phyloP scores from a whole-genome alignment of 2,329 filamentous ascomycete species.

The Penicillium sp. region DNA sequence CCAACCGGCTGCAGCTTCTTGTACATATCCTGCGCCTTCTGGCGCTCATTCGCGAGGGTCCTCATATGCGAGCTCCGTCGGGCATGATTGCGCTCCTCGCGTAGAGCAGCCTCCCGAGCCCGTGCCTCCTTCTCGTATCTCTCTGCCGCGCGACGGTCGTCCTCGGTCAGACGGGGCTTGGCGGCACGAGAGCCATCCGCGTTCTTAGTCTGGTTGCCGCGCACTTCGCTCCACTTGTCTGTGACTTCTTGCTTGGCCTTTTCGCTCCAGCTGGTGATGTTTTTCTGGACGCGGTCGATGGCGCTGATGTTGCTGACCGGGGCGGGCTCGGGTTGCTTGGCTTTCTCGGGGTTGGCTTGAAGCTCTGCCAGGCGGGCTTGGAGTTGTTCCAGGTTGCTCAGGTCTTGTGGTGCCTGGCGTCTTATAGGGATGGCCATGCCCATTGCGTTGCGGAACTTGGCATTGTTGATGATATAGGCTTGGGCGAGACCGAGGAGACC shows the following conservation, averaged over 20 bases:
- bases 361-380: constrained; percentile 35
- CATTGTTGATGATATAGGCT: constrained; percentile 46
- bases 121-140: constrained; percentile 34
- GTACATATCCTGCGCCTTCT: constrained; percentile 25
- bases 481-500: constrained; percentile 47
- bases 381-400: not conserved
- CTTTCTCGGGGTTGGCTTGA: constrained; percentile 5
- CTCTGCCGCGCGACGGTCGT: constrained; percentile 34
- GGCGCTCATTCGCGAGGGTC: constrained; percentile 26
- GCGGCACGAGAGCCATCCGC: constrained; percentile 20
- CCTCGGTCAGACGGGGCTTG: constrained; percentile 30
- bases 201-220: constrained; percentile 26
- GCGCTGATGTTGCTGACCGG: constrained; percentile 20
- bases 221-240: constrained; percentile 25
- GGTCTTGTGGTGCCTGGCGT: not conserved
- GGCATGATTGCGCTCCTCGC: constrained; percentile 40
- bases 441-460: constrained; percentile 32
- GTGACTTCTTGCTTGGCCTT: constrained; percentile 30
- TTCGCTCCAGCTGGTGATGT: constrained; percentile 41
- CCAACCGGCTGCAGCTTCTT: constrained; percentile 16
- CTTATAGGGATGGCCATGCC: constrained; percentile 27
- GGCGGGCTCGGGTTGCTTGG: constrained; percentile 4
- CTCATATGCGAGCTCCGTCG: constrained; percentile 31
- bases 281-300: constrained; percentile 2
- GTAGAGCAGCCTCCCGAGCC: constrained; percentile 33